Base-by-base conservation (phyloP, 2,329 filamentous ascomycete genomes). In the Sporothrix curviconia region DNA sequence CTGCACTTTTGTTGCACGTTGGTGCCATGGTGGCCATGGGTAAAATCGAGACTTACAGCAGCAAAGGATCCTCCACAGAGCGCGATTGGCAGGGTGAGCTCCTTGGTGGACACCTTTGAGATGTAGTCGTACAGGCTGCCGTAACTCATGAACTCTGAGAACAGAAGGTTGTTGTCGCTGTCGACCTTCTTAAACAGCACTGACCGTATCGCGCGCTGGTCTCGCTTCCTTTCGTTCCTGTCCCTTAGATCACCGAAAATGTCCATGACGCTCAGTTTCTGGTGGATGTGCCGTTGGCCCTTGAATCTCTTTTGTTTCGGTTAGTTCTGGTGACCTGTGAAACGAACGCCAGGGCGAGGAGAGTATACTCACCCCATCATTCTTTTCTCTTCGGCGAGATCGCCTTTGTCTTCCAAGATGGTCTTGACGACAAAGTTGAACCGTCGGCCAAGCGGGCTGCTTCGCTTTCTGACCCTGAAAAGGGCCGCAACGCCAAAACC, bases 121-220 rank as follows among this genome's bases (percentile, higher is more conserved):
- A 59, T 34, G 25, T 54, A 39, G 28, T 25, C 22, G 2, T 39
- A 3, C 19, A 59, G 28, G 9, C 8, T 34, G 9, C 55, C 58
- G n/a, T n/a, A 17, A 7, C 24, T 36, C 54, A 59, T 57, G 19
- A 40, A 57, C 43, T 59, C 58, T 14, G 43, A 30, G 8, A 59
- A 24, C 2, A 56, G 12, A n/a, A 57, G 11, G 12, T 32, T 15
- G 7, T 15, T 1, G 40, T 46, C 47, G 6, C 34, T 9, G 28
- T 57, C 55, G 4, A 57, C 17, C 4, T 14, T 8, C 11, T 25
- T 14, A 8, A 28, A 46, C 4, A 7, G 1, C 3, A 12, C 9
- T n/a, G 17, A 4, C 17, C 15, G 11, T 9, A 43, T 12, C 3
- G 4, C 8, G 7, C 49, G 49, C 14, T 36, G 1, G 4, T 19